Base-by-base conservation (phyloP, 306 rosid species). In the Prinsepia uniflora region DNA sequence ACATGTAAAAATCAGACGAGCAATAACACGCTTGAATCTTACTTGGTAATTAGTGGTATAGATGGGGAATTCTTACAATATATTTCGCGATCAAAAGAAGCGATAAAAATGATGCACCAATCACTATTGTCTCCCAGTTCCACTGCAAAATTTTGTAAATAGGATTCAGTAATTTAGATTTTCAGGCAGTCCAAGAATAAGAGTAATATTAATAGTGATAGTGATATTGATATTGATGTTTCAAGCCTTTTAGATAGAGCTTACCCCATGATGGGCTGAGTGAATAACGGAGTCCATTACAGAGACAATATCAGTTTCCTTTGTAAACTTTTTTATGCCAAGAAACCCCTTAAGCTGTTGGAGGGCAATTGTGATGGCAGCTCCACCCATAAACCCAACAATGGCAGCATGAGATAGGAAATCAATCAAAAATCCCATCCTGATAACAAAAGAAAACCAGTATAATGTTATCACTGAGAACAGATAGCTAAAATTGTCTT, bases 371-470 rank as follows among this genome's bases (percentile, higher is more conserved):
- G 98, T 94, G 81, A 94, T 90, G 43, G 98, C 98, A 79, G 98
- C 96, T 72, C 98, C 98, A 34, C 95, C 98, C 98, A 94, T 90
- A 76, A 94, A 94, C 47, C 98, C 98, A 6, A 90, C 98, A 77
- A 90, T 81, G 81, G 98, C 98, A 82, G 97, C 98, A 81, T 94
- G 98, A 10, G 98, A 94, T 68, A 90, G 87, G 76, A 90, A 94
- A 71, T 94, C 98, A 63, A 94, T 90, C 92, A 94, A 84, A 85
- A 94, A 90, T 36, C 98, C 98, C 82, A 94, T 71, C 84, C 98
- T 93, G 90, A 22, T 63, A 54, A 53, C 54, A 60, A 57, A 14
- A 61, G 41, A n/a, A 64, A 70, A 50, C 24, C 48, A 43, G 6
- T 30, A 45, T 52, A 50, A 24, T 67, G 61, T 68, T 24, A 40